Evolutionary conservation across 2,329 filamentous ascomycete species (phyloP), one percentile per base, ranked within the genome.

Genomic region (Fusarium decemcellulare): DNA sequence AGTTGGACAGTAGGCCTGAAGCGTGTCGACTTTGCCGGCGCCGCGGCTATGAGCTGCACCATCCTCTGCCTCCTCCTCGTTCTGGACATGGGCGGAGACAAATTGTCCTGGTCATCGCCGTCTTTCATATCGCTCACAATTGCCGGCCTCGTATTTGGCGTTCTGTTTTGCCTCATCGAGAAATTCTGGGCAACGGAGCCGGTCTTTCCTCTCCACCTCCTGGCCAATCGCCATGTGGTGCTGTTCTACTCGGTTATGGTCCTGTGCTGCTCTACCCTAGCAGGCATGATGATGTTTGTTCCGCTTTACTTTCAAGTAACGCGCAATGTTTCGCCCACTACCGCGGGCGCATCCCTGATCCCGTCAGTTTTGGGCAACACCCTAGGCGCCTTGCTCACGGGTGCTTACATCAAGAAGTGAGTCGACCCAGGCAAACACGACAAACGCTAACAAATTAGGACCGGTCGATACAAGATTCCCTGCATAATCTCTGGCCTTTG

Each of bases 261-360:
- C 15, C 53, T 50, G 14, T 60, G n/a, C 32, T 60, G 27, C 12
- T 64, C 48, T 46, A 51, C 23, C 14, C 10, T 53, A 14, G 36
- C 32, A 1, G 42, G 61, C 10, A 47, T 63, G 47, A 62, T 65
- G 59, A 62, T 62, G 32, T 29, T 59, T 40, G 44, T 65, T 14
- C 54, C 63, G 6, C 29, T 56, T 3, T 64, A 64, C 36, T 61
- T 64, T 8, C 61, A 64, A 30, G 57, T 64, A 2, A 64, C 57
- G 6, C 16, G 29, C 10, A 39, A 47, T 10, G 39, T 39, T 4
- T 60, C 61, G 14, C 43, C 61, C 2, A 18, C 34, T 9, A 18
- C 16, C 6, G 56, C 61, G 6, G 61, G 61, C 2, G 43, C 44
- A 29, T 48, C 53, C 11, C 30, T 61, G 34, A 37, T 64, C 14